These are phyloP conservation scores for Chrysanthemum seticuspe DNA, from an alignment of 129 eudicot species.

Conservation along the genomic window DNA sequence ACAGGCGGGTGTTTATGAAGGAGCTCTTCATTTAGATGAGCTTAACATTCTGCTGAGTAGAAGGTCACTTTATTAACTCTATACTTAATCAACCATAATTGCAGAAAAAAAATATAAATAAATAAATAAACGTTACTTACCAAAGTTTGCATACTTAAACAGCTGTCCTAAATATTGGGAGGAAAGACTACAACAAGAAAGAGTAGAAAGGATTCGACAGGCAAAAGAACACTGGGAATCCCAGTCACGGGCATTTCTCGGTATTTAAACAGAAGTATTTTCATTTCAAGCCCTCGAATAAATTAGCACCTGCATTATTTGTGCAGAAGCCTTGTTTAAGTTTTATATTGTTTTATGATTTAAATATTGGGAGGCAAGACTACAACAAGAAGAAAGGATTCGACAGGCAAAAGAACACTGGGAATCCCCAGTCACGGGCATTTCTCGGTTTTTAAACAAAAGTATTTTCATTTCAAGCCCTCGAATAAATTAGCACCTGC, in stretches of 20 bases:
- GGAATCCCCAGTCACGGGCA: constrained; percentile 70
- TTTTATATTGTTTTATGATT: constrained; percentile 6
- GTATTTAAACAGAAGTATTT: constrained; percentile 37
- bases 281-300: constrained; percentile 10
- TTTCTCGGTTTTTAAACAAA: constrained; percentile 54
- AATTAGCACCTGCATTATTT: constrained; percentile 1
- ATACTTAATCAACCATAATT: background rate
- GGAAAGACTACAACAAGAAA: constrained; percentile 68
- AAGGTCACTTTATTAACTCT: constrained; percentile 42
- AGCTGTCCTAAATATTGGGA: constrained; percentile 86
- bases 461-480: background rate
- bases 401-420: constrained; percentile 79
- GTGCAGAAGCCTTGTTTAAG: constrained; percentile 18
- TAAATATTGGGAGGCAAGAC: constrained; percentile 80
- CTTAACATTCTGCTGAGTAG: constrained; percentile 73
- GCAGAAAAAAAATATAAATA: background rate
- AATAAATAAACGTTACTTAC: background rate
- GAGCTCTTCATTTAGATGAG: constrained; percentile 87
- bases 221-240: constrained; percentile 86
- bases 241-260: constrained; percentile 63
- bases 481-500: constrained; percentile 20
- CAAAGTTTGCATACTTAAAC: constrained; percentile 18
- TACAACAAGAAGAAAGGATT: constrained; percentile 65
- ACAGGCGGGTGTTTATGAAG: constrained; percentile 75
- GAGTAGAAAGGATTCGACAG: constrained; percentile 65